Evolutionary conservation across 2,329 filamentous ascomycete species (phyloP).

Genomic region (Truncatella angustata): DNA sequence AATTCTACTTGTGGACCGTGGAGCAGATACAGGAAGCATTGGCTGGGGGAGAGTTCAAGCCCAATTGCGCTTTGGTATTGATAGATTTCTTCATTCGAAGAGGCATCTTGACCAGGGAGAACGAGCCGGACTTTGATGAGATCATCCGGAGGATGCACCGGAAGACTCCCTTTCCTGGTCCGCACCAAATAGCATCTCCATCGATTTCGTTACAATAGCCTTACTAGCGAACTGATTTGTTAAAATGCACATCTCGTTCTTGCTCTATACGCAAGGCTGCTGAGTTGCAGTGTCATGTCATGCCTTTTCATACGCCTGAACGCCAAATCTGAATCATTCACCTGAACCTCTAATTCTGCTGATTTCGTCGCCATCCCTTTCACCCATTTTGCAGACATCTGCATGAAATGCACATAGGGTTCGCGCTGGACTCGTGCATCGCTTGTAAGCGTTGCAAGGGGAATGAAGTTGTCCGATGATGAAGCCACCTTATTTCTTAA

Average conservation of each 20-base stretch:
- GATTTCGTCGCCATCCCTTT: too few relatives aligned
- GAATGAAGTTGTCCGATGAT: too few relatives aligned
- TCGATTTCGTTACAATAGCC: slow-evolving; percentile 3
- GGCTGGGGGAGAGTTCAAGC: slow-evolving; percentile 77
- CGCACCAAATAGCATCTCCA: slow-evolving; percentile 39
- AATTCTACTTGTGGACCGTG: slow-evolving; percentile 75
- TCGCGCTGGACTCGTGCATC: too few relatives aligned
- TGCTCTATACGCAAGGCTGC: too few relatives aligned
- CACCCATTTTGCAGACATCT: too few relatives aligned
- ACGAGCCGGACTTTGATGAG: slow-evolving; percentile 75
- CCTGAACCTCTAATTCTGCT: too few relatives aligned
- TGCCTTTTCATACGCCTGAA: not conserved
- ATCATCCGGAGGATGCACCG: slow-evolving; percentile 76
- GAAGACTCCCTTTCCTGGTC: slow-evolving; percentile 75
- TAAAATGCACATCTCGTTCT: not conserved
- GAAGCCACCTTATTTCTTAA: slow-evolving; percentile 70
- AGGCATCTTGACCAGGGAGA: slow-evolving; percentile 73
- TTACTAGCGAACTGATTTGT: not conserved
- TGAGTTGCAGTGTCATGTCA: too few relatives aligned
- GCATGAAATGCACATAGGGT: too few relatives aligned
- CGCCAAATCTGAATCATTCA: slow-evolving; percentile 3
- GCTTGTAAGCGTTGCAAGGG: too few relatives aligned
- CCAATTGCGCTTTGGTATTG: slow-evolving; percentile 82
- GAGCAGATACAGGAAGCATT: slow-evolving; percentile 73
- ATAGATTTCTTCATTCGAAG: slow-evolving; percentile 89